phyloP scores from a whole-genome alignment of 495 filamentous ascomycete species.

The Aspergillus avenaceus region DNA sequence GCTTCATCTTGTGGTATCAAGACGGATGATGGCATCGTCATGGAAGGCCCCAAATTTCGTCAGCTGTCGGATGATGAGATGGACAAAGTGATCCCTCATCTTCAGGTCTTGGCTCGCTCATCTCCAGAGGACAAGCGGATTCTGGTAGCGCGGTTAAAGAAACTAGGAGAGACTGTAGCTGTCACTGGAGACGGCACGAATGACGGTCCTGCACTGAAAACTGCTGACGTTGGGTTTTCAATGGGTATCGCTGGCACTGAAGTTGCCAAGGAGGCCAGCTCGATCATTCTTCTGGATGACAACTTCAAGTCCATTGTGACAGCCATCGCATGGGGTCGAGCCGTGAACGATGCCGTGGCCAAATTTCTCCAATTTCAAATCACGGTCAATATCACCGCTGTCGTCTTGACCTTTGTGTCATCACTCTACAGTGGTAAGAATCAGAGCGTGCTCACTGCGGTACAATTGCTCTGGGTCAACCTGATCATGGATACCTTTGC shows the following conservation, averaged over 20 bases:
- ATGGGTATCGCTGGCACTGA: conserved; percentile 91
- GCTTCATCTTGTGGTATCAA: conserved; percentile 81
- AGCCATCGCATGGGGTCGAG: conserved; percentile 84
- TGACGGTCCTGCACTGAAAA: conserved; percentile 80
- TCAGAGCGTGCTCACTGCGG: conserved; percentile 73
- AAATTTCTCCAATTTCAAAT: conserved; percentile 92
- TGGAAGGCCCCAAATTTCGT: conserved; percentile 84
- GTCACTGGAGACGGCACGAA: conserved; percentile 90
- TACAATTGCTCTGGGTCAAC: conserved; percentile 89
- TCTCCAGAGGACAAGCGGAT: conserved; percentile 87
- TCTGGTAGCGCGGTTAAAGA: conserved; percentile 68
- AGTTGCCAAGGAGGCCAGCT: conserved; percentile 90
- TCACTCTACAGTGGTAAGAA: conserved; percentile 65
- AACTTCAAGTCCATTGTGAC: conserved; percentile 88
- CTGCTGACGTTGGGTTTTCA: conserved; percentile 85
- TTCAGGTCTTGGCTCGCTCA: conserved; percentile 82
- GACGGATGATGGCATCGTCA: conserved; percentile 64
- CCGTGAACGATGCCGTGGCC: conserved; percentile 86
- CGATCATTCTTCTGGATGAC: conserved; percentile 88
- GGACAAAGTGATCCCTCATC: conserved; percentile 65
- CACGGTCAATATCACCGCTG: conserved; percentile 87
- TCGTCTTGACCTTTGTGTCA: conserved; percentile 76
- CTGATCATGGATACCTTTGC: conserved; percentile 94
- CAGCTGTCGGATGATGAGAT: conserved; percentile 67
- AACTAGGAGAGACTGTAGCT: conserved; percentile 74